Conservation (phyloP, 2,329 filamentous ascomycete species). For the Fusarium lyarnte region DNA sequence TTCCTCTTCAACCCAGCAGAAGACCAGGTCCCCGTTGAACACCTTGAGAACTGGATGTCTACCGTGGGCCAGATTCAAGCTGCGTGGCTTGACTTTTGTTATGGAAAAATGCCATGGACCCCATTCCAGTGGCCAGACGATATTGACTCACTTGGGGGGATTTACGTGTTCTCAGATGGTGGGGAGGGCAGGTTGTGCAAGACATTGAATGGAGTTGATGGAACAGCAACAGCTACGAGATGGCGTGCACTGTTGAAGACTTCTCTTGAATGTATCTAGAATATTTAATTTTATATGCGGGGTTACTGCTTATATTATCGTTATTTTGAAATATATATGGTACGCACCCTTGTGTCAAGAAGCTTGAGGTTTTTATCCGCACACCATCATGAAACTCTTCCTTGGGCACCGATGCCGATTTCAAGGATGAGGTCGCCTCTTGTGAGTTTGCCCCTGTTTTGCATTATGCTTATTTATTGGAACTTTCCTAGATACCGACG, state of each 20-base stretch:
- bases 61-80: background rate
- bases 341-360: too few relatives aligned
- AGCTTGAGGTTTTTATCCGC: too few relatives aligned
- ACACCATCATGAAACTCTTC: too few relatives aligned
- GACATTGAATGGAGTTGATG: background rate
- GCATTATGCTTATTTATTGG: too few relatives aligned
- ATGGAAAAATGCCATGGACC: background rate
- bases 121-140: background rate
- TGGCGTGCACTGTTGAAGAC: background rate
- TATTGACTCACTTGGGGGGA: background rate
- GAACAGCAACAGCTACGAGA: background rate
- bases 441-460: too few relatives aligned
- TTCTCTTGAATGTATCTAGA: background rate
- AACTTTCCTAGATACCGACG: too few relatives aligned
- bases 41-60: background rate
- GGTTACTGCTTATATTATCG: background rate
- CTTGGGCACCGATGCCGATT: too few relatives aligned
- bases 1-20: background rate
- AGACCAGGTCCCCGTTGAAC: background rate
- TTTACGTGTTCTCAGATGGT: background rate
- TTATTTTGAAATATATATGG: too few relatives aligned
- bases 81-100: background rate
- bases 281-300: rapidly evolving
- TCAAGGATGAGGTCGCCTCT: too few relatives aligned
- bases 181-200: background rate